phyloP scores from a whole-genome alignment of 2,329 filamentous ascomycete genomes.

The Coniochaeta hoffmannii region DNA sequence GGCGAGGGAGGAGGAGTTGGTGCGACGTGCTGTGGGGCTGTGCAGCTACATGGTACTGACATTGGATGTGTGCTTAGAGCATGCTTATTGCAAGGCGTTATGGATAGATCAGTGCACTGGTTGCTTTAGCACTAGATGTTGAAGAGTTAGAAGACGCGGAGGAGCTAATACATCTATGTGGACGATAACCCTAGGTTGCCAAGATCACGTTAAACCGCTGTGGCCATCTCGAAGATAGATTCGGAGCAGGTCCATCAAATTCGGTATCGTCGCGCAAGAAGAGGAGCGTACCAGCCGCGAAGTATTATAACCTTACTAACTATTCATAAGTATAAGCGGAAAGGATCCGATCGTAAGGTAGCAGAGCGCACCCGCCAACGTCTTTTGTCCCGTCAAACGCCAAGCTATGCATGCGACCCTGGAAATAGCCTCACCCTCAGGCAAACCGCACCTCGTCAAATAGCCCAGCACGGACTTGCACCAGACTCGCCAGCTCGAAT shows the following conservation, averaged over 20 bases:
- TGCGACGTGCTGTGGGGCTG: background rate
- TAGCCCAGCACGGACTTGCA: slow-evolving; percentile 66
- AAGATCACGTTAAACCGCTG: too few relatives aligned
- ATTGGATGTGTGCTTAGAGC: background rate
- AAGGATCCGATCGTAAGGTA: too few relatives aligned
- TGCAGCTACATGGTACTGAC: too few relatives aligned
- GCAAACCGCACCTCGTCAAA: slow-evolving; percentile 69
- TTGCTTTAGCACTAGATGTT: background rate
- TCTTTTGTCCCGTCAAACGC: background rate
- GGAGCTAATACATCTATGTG: background rate
- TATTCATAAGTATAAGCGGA: background rate
- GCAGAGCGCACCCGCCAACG: too few relatives aligned
- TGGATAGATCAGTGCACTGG: background rate
- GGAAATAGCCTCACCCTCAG: slow-evolving; percentile 13
- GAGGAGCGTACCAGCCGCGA: background rate
- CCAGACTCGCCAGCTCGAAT: slow-evolving; percentile 65
- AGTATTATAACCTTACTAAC: background rate
- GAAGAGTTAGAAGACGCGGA: too few relatives aligned
- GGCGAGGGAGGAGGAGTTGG: background rate
- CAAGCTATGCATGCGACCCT: background rate
- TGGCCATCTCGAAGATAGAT: too few relatives aligned
- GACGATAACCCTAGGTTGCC: background rate
- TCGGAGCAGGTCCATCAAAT: too few relatives aligned
- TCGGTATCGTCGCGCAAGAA: too few relatives aligned
- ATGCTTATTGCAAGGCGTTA: background rate